Conservation (phyloP, 2,329 filamentous ascomycete species). For the Pseudocercospora cruenta region DNA sequence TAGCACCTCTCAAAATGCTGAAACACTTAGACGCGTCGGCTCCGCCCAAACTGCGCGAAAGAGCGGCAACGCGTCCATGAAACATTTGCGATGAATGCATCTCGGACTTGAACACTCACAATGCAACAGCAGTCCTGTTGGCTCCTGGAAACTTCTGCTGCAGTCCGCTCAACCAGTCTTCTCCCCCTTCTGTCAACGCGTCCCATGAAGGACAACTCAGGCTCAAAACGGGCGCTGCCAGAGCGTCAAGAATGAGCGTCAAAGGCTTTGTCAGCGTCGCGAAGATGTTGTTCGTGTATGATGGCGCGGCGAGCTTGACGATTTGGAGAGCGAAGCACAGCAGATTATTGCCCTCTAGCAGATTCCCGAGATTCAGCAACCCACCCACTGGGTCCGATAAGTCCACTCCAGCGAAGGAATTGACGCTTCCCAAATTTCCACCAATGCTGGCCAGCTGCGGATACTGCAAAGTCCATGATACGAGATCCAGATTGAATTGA, state of each 20-base stretch:
- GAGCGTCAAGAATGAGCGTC: conserved; percentile 11
- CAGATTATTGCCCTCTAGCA: conserved; percentile 17
- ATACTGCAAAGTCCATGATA: not conserved
- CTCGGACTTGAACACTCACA: not conserved
- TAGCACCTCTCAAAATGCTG: not conserved
- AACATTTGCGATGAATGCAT: not conserved
- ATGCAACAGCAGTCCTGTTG: conserved; percentile 3
- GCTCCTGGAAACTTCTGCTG: conserved; percentile 20
- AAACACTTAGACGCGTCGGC: not conserved
- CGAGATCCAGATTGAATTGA: not conserved
- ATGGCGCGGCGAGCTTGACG: conserved; percentile 39
- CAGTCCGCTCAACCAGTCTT: conserved; percentile 16
- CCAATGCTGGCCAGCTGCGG: not conserved
- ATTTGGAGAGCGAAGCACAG: conserved; percentile 24
- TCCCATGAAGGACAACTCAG: conserved; percentile 20
- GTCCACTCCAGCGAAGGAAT: not conserved
- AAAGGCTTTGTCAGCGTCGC: conserved; percentile 18
- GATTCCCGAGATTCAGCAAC: conserved; percentile 43
- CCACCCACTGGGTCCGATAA: conserved; percentile 25
- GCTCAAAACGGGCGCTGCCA: conserved; percentile 16
- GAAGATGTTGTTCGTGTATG: conserved; percentile 36
- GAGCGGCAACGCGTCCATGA: not conserved
- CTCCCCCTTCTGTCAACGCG: conserved; percentile 15
- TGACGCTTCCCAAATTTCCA: not conserved
- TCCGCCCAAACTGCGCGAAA: not conserved